A percentile compares a stretch with the other conserved stretches of the same genome.
Evolutionary conservation across 1,284 basidiomycete species (phyloP).

Genomic region (Leccinum subatratum): DNA sequence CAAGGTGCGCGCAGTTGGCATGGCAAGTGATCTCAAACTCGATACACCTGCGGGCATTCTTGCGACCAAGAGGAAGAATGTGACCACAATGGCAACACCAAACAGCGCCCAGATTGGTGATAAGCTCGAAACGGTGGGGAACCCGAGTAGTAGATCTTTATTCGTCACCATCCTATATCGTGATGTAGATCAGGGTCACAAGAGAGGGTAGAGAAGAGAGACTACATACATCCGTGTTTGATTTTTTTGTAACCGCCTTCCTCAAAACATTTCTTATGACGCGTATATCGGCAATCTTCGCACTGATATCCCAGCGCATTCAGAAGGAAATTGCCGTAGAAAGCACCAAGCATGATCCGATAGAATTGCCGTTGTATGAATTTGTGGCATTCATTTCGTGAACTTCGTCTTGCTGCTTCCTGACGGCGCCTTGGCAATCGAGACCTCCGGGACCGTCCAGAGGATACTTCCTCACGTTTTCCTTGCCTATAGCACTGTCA

Average conservation of each 20-base stretch:
- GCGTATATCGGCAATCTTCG: constrained; percentile 98
- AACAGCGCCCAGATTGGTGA: constrained; percentile 96
- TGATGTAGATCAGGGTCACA: constrained; percentile 37
- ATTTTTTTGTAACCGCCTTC: constrained; percentile 99
- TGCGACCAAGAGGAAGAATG: constrained; percentile 94
- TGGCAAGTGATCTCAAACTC: constrained; percentile 98
- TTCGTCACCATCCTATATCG: constrained; percentile 81
- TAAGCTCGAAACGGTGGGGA: constrained; percentile 95
- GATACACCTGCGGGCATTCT: constrained; percentile 92
- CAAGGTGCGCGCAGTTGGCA: constrained; percentile 95
- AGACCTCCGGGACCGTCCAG: constrained; percentile 85
- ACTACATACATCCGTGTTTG: constrained; percentile 78
- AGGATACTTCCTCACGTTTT: constrained; percentile 92
- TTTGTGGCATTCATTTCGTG: constrained; percentile 99
- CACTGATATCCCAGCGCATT: constrained; percentile 98
- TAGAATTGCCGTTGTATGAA: constrained; percentile 98
- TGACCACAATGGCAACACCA: constrained; percentile 99
- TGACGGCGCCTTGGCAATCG: constrained; percentile 95
- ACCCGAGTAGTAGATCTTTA: constrained; percentile 99
- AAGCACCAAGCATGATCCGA: constrained; percentile 96
- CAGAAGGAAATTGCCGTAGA: constrained; percentile 96
- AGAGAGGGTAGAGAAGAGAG: constrained; percentile 12
- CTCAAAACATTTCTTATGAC: constrained; percentile 98
- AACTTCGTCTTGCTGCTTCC: constrained; percentile 97
- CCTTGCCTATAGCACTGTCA: constrained; percentile 67